Evolutionary conservation across 768 basidiomycete species (phyloP), one percentile per base, ranked within the genome.

Genomic region (Coprinellus micaceus): DNA sequence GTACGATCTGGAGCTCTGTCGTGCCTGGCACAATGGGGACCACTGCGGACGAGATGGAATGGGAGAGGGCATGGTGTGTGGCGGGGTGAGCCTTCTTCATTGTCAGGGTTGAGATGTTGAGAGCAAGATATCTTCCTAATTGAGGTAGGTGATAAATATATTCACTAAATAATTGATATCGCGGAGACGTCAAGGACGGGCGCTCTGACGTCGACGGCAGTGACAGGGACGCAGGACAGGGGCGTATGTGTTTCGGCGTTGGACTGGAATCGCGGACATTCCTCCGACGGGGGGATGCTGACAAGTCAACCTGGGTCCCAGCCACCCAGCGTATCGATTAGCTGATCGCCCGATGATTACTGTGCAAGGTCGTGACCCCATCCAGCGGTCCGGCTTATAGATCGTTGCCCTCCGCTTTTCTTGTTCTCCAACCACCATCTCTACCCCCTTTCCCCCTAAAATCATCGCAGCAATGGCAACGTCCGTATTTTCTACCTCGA

Each of bases 391-490:
- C 37, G 37, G 26, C 30, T 50, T 33, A 28, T 50, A 43, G 7
- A 6, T 41, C 40, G 44, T 50, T 49, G 49, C 47, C 21, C 47
- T 36, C 47, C 50, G 43, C 58, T 40, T 37, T 25, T 36, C 44
- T 51, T 51, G 66, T 61, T 66, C 64, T 65, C 65, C 66, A 66
- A 62, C 64, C 60, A 64, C 68, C 64, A 73, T 67, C 69, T 68
- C 63, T 67, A 64, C 64, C 61, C 70, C 62, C 69, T 63, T 66
- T 80, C 64, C 69, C 64, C 74, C 68, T 25, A 15, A 37, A 33
- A n/a, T 13, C 21, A 13, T 29, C 22, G 28, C 50, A 82, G 83
- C 73, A 61, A 84, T 82, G 69, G 71, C 74, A 59, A 68, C 67
- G 71, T 70, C 61, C 40, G 66, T 67, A 47, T 30, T 43, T 47